Evolutionary conservation across 495 filamentous ascomycete species (phyloP), one percentile per base, ranked within the genome.

Genomic region (Massariosphaeria phaeospora): DNA sequence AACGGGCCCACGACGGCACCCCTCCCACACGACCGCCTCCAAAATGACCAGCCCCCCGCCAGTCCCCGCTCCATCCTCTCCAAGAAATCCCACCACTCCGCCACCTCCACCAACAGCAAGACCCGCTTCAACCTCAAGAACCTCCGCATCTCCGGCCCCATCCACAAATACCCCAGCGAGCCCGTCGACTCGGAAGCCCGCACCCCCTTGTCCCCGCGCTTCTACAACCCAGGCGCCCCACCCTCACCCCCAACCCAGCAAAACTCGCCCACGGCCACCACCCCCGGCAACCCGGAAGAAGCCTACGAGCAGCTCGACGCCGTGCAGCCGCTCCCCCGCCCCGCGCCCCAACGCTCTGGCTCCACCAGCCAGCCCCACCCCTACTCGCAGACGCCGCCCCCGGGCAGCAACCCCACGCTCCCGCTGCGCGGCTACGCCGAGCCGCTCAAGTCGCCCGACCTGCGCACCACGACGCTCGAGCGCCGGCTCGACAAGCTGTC

Each of bases 221-320:
- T 76, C 47, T 82, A 83, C 64, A 76, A 76, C 54, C 80, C 81
- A 18, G 73, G 79, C 11, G 75, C 78, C 13, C 79, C 80, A 12
- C 80, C 80, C 48, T 52, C 68, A 30, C 68, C 61, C 63, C 72
- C 66, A 57, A 62, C 62, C 5, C 24, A 57, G 17, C 59, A 43
- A 51, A 67, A 41, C 40, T 59, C 51, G 30, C 61, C 47, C 23
- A 60, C 42, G 26, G 65, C 46, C 57, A 60, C 42, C 31, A 66
- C 46, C 57, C 58, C 56, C 17, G 47, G 42, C 51, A 35, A 42
- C 52, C n/a, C 48, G 27, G 43, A 69, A 44, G 43, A 57, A 44
- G 58, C 61, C 23, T 52, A 63, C 55, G 67, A 72, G 50, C 36
- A 49, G 1, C 57, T 70, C 20, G 69, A 72, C 47, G 47, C 67